A percentile compares a stretch with the other conserved stretches of the same genome.
phyloP scores from a whole-genome alignment of 2,329 filamentous ascomycete species.

The Fusarium denticulatum region DNA sequence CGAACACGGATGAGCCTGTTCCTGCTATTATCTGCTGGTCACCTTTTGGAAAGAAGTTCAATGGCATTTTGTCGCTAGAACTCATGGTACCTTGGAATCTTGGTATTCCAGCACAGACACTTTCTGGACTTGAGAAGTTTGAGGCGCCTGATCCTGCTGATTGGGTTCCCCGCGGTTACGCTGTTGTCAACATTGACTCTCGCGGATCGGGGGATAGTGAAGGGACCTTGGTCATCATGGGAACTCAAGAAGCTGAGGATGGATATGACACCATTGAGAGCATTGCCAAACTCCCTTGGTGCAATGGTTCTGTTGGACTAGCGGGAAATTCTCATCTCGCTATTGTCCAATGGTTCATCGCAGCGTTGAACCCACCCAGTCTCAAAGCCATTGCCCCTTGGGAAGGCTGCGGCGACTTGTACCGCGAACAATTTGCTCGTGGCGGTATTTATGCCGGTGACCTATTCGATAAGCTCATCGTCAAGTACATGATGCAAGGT shows the following conservation, averaged over 20 bases:
- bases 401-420: slow-evolving; percentile 1
- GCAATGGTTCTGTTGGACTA: background rate
- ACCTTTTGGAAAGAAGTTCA: slow-evolving; percentile 17
- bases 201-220: background rate
- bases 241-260: slow-evolving; percentile 3
- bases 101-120: background rate
- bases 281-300: background rate
- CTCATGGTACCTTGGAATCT: slow-evolving; percentile 14
- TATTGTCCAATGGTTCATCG: slow-evolving; percentile 17
- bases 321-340: slow-evolving; percentile 12
- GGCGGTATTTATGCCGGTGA: background rate
- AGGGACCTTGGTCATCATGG: slow-evolving; percentile 12
- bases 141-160: slow-evolving; percentile 11
- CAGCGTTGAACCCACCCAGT: background rate
- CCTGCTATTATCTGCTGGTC: slow-evolving; percentile 15
- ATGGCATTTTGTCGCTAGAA: background rate
- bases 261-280: background rate
- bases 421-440: background rate
- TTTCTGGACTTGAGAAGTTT: slow-evolving; percentile 5
- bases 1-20: background rate
- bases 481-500: slow-evolving; percentile 18
- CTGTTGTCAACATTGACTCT: slow-evolving; percentile 10
- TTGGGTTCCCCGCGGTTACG: slow-evolving; percentile 13
- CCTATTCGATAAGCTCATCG: background rate
- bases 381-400: slow-evolving; percentile 10